Conservation (phyloP, 768 basidiomycete genomes). For the Lentinula detonsa region DNA sequence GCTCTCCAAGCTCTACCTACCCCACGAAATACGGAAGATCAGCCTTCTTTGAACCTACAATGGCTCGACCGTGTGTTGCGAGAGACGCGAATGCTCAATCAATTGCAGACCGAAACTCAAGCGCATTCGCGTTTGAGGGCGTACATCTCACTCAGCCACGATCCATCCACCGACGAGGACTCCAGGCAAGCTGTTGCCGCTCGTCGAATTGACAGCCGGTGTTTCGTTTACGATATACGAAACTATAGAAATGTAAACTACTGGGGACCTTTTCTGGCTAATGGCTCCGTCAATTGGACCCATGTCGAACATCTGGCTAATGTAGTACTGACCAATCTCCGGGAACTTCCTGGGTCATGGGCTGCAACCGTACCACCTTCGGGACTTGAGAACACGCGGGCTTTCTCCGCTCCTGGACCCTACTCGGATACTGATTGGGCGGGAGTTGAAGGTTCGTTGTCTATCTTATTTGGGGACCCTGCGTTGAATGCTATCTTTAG, state of each 20-base stretch:
- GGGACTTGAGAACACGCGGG: slow-evolving; percentile 44
- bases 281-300: slow-evolving; percentile 50
- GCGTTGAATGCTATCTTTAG: slow-evolving; percentile 16
- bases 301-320: slow-evolving; percentile 57
- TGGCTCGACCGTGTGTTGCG: slow-evolving; percentile 42
- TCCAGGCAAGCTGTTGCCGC: slow-evolving; percentile 17
- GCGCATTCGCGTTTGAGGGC: slow-evolving; percentile 40
- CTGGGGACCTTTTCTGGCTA: slow-evolving; percentile 54
- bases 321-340: slow-evolving; percentile 46
- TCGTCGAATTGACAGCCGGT: slow-evolving; percentile 43
- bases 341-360: slow-evolving; percentile 33
- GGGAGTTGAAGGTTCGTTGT: slow-evolving; percentile 49
- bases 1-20: slow-evolving; percentile 29
- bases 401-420: slow-evolving; percentile 47
- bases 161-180: slow-evolving; percentile 25
- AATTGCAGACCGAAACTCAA: slow-evolving; percentile 18
- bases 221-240: slow-evolving; percentile 58
- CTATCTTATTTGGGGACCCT: neutral
- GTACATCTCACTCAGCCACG: slow-evolving; percentile 32
- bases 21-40: slow-evolving; percentile 3
- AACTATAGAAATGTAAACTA: slow-evolving; percentile 44
- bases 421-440: slow-evolving; percentile 55
- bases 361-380: slow-evolving; percentile 37
- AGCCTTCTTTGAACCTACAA: slow-evolving; percentile 31
- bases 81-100: slow-evolving; percentile 29